Percentiles rank a stretch among this genome's conserved stretches.
Evolutionary conservation across 331 rosid species (phyloP).

Genomic region (Quercus tomentella): DNA sequence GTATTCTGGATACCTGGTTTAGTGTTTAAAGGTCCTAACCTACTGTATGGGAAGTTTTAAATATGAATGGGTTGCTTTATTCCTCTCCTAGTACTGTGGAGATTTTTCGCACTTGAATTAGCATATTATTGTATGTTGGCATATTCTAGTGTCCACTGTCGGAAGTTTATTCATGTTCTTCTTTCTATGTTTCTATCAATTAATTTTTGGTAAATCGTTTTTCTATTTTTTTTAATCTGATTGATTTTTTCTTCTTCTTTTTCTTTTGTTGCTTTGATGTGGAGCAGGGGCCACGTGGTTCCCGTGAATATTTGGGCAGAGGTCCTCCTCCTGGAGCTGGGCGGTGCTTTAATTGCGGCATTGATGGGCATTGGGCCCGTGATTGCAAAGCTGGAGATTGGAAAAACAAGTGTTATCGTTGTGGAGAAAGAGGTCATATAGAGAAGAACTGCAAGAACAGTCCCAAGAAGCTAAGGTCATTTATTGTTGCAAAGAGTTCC

Average conservation of each 20-base stretch:
- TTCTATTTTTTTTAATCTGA: neutral
- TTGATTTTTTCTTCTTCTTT: neutral
- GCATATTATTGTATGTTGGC: neutral
- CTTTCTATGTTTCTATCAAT: neutral
- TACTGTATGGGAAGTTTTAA: neutral
- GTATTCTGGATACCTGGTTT: neutral
- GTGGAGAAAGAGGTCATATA: slow-evolving; percentile 95
- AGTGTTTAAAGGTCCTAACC: neutral
- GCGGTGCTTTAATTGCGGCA: slow-evolving; percentile 85
- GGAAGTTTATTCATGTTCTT: neutral
- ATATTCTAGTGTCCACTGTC: neutral
- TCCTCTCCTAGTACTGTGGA: no score
- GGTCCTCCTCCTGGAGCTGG: slow-evolving; percentile 97
- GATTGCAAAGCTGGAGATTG: slow-evolving; percentile 98
- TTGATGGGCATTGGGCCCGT: slow-evolving; percentile 94
- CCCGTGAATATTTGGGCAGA: slow-evolving; percentile 68
- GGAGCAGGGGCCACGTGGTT: slow-evolving; percentile 69
- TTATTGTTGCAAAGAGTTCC: neutral
- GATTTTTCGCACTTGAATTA: neutral
- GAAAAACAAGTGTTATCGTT: slow-evolving; percentile 96
- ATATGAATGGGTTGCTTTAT: neutral
- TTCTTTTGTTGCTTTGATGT: neutral
- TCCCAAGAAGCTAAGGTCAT: slow-evolving; percentile 73
- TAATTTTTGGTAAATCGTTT: neutral
- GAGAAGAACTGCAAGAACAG: slow-evolving; percentile 94